Conservation (phyloP, 805 yeast genomes). For the Starmerella powellii region DNA sequence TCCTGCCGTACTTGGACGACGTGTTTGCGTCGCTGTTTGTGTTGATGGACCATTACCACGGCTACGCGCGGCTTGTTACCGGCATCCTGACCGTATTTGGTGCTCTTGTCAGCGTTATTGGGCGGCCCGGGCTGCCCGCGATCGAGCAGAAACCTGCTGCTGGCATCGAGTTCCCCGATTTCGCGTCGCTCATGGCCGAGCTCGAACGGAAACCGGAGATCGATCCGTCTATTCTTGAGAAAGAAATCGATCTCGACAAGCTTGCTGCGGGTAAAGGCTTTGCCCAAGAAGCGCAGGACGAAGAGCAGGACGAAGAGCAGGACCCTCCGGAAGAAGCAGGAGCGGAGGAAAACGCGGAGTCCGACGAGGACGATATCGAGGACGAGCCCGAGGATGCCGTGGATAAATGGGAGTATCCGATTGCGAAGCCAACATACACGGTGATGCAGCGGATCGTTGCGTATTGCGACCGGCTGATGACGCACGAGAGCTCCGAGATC, state of each 20-base stretch:
- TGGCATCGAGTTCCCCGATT: slow-evolving; percentile 2
- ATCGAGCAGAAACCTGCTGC: background rate
- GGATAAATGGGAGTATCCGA: slow-evolving; percentile 51
- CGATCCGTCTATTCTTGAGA: slow-evolving; percentile 25
- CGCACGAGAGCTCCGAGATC: slow-evolving; percentile 52
- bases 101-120: slow-evolving; percentile 9
- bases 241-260: slow-evolving; percentile 20
- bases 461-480: slow-evolving; percentile 57
- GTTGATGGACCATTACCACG: slow-evolving; percentile 73
- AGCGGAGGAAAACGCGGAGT: slow-evolving; percentile 23
- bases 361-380: slow-evolving; percentile 26
- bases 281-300: slow-evolving; percentile 1
- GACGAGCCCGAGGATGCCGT: slow-evolving; percentile 29
- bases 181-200: slow-evolving; percentile 21
- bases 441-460: slow-evolving; percentile 48
- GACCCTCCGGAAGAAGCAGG: slow-evolving; percentile 27
- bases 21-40: slow-evolving; percentile 62
- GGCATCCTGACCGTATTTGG: slow-evolving; percentile 59
- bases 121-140: background rate
- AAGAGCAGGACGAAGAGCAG: slow-evolving; percentile 26
- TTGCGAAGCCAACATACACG: slow-evolving; percentile 50
- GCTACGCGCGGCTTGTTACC: slow-evolving; percentile 57
- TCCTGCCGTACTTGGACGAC: slow-evolving; percentile 59
- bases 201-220: slow-evolving; percentile 21
- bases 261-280: slow-evolving; percentile 25